Conservation (phyloP, 371 early-diverging fungal species). For the Capillidium rhysosporum region DNA sequence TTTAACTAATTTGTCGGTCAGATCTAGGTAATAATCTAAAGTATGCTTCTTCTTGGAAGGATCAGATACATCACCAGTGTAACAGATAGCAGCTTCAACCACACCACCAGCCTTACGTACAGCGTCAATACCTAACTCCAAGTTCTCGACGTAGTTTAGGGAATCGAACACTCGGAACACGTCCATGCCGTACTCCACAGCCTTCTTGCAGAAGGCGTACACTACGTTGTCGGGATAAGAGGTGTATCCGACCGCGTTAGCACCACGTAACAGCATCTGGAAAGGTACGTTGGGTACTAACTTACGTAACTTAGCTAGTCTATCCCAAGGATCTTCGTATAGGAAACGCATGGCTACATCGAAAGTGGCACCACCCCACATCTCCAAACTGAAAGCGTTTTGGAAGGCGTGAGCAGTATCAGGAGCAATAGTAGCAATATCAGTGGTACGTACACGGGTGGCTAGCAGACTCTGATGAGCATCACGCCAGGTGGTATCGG, state of each 20-base stretch:
- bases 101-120: slow-evolving; percentile 89
- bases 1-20: slow-evolving; percentile 71
- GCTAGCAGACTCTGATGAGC: slow-evolving; percentile 88
- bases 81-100: slow-evolving; percentile 78
- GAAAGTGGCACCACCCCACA: slow-evolving; percentile 91
- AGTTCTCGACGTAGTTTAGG: slow-evolving; percentile 85
- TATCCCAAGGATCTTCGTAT: slow-evolving; percentile 89
- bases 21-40: slow-evolving; percentile 75
- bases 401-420: slow-evolving; percentile 68
- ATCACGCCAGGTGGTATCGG: slow-evolving; percentile 91
- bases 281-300: slow-evolving; percentile 93
- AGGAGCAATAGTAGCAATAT: slow-evolving; percentile 59
- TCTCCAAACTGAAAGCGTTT: slow-evolving; percentile 77
- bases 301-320: slow-evolving; percentile 52
- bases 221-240: slow-evolving; percentile 92
- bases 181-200: slow-evolving; percentile 77
- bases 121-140: slow-evolving; percentile 82
- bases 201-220: slow-evolving; percentile 84
- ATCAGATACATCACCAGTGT: slow-evolving; percentile 83
- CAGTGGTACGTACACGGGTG: slow-evolving; percentile 83
- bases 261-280: slow-evolving; percentile 93
- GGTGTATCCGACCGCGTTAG: slow-evolving; percentile 93
- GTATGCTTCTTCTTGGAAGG: slow-evolving; percentile 55
- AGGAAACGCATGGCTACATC: slow-evolving; percentile 90
- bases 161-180: slow-evolving; percentile 93